phyloP scores from a whole-genome alignment of 345 rosid genomes.

The Salix brachista region DNA sequence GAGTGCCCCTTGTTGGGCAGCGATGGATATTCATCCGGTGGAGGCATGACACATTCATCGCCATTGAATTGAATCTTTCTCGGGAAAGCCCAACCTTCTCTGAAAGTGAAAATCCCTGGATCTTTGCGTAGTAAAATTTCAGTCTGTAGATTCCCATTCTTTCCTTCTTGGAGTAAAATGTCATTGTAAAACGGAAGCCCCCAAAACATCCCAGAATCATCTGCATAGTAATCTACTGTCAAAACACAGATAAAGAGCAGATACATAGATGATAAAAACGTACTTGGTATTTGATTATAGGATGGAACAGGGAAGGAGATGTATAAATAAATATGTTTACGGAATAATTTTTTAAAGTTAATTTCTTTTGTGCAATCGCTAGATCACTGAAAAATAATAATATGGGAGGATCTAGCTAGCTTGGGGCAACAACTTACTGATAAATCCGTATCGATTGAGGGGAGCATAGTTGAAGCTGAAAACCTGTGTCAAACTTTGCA shows the following conservation, averaged over 20 bases:
- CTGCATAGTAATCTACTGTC: constrained; percentile 23
- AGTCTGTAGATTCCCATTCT: constrained; percentile 58
- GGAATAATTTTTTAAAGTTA: too few species aligned
- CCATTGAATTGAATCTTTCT: constrained; percentile 75
- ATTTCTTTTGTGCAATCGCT: neutral
- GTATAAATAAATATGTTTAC: too few species aligned
- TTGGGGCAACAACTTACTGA: constrained; percentile 43
- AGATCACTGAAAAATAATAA: neutral
- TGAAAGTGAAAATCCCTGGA: constrained; percentile 44
- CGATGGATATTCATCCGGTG: constrained; percentile 62
- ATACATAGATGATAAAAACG: too few species aligned
- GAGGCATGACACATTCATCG: constrained; percentile 89
- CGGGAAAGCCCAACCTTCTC: constrained; percentile 85
- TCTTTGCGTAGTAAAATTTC: constrained; percentile 71
- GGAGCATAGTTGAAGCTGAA: constrained; percentile 76
- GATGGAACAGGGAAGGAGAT: neutral
- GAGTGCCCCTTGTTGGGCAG: constrained; percentile 42
- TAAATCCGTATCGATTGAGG: constrained; percentile 39
- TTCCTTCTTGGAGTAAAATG: constrained; percentile 58
- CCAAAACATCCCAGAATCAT: constrained; percentile 84
- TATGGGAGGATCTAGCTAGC: neutral
- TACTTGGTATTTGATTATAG: too few species aligned
- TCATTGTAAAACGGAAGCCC: constrained; percentile 72
- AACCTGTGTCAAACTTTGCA: constrained; percentile 47
- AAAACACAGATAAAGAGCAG: neutral